These are phyloP conservation scores for Didymella glomerata DNA, from an alignment of 2,329 filamentous ascomycete species.

Conservation along the genomic window DNA sequence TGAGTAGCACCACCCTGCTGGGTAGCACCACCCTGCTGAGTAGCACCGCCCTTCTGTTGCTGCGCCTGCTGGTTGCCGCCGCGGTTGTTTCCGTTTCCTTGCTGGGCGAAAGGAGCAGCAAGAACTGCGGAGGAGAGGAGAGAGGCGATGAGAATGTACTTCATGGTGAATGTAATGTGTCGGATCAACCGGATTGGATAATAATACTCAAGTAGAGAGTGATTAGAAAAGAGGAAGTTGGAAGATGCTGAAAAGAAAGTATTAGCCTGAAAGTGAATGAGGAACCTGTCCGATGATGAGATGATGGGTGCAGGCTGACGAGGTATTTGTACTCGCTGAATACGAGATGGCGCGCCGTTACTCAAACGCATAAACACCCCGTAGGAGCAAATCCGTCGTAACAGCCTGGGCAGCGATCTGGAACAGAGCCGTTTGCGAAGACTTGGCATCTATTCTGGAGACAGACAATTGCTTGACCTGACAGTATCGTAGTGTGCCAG, in stretches of 20 bases:
- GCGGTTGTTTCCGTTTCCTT: slow-evolving; percentile 21
- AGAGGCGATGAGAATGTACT: slow-evolving; percentile 48
- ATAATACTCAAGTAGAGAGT: slow-evolving; percentile 22
- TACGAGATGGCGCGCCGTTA: neutral
- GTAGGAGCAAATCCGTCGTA: slow-evolving; percentile 13
- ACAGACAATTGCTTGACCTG: slow-evolving; percentile 27
- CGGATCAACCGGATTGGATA: slow-evolving; percentile 30
- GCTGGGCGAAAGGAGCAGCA: slow-evolving; percentile 44
- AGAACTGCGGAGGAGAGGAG: slow-evolving; percentile 45
- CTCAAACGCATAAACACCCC: slow-evolving; percentile 19
- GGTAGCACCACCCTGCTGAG: slow-evolving; percentile 3
- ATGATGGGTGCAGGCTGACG: slow-evolving; percentile 19
- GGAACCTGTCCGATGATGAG: slow-evolving; percentile 42
- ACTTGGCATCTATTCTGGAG: slow-evolving; percentile 32
- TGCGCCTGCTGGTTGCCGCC: slow-evolving; percentile 10
- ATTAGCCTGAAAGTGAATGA: slow-evolving; percentile 39
- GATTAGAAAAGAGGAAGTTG: slow-evolving; percentile 19
- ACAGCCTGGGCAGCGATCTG: slow-evolving; percentile 14
- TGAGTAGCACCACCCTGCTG: slow-evolving; percentile 10
- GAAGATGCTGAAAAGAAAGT: slow-evolving; percentile 34
- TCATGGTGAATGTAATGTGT: slow-evolving; percentile 41
- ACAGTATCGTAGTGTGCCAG: slow-evolving; percentile 26
- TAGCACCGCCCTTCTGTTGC: slow-evolving; percentile 5
- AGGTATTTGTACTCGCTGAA: slow-evolving; percentile 37
- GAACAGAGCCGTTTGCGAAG: slow-evolving; percentile 19